phyloP scores from a whole-genome alignment of 768 basidiomycete genomes.

The Gymnopilus dilepis region DNA sequence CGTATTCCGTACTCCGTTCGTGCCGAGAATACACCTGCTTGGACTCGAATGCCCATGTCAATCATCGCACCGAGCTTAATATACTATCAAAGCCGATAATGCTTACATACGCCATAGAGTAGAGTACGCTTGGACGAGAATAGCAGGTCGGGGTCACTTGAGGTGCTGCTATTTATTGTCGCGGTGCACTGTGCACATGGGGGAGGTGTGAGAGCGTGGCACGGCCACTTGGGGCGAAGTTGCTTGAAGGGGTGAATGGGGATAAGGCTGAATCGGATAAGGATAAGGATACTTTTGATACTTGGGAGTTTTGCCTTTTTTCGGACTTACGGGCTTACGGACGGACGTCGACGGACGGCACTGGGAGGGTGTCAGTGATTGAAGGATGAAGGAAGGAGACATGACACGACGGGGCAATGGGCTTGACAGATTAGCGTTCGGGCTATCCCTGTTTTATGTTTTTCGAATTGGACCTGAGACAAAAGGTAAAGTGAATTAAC shows the following conservation, averaged over 20 bases:
- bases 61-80: constrained; percentile 1
- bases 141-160: too few species aligned
- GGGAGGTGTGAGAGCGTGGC: too few species aligned
- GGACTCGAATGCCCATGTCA: not conserved
- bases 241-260: too few species aligned
- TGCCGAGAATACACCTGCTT: not conserved
- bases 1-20: not conserved
- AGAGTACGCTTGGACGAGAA: too few species aligned
- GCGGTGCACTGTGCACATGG: too few species aligned
- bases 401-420: not conserved
- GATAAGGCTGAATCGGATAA: too few species aligned
- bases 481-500: not conserved
- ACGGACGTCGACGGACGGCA: too few species aligned
- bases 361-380: too few species aligned
- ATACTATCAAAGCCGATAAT: not conserved
- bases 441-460: constrained; percentile 2
- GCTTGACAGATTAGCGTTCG: not conserved
- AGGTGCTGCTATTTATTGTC: not conserved
- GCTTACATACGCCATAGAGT: not conserved
- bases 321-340: too few species aligned
- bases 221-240: too few species aligned
- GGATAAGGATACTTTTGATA: too few species aligned
- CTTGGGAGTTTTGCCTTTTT: too few species aligned
- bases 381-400: not conserved
- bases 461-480: not conserved